Conservation (phyloP, 2,329 filamentous ascomycete genomes). For the Neofusicoccum laricinum region DNA sequence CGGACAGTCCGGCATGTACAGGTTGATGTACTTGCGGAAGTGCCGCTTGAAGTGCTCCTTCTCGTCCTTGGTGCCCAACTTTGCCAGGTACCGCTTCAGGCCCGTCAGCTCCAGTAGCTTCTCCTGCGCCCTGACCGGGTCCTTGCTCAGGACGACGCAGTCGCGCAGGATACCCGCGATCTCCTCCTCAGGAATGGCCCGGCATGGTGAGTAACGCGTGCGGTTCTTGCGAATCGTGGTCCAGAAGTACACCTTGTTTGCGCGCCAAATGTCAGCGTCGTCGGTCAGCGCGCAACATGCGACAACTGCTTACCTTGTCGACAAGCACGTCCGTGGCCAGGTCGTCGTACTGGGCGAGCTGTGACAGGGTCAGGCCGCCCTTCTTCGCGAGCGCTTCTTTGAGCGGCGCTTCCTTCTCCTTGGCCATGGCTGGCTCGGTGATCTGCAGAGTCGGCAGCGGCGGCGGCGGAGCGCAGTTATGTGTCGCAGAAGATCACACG, state of each 20-base stretch:
- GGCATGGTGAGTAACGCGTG: slow-evolving; percentile 77
- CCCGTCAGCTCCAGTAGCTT: slow-evolving; percentile 70
- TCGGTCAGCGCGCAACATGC: slow-evolving; percentile 23
- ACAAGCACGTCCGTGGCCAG: slow-evolving; percentile 92
- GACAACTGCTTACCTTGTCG: slow-evolving; percentile 71
- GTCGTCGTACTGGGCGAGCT: slow-evolving; percentile 92
- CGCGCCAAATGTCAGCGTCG: neutral
- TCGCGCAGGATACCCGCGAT: slow-evolving; percentile 59
- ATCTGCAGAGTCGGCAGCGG: neutral
- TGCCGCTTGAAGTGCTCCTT: slow-evolving; percentile 84
- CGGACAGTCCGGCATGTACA: slow-evolving; percentile 89
- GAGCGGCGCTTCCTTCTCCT: slow-evolving; percentile 37
- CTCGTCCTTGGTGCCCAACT: slow-evolving; percentile 71
- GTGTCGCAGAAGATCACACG: slow-evolving; percentile 1
- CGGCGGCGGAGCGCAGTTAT: neutral
- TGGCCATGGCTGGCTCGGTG: slow-evolving; percentile 8
- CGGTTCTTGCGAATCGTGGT: slow-evolving; percentile 93
- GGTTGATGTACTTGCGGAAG: slow-evolving; percentile 83
- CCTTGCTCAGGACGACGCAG: slow-evolving; percentile 71
- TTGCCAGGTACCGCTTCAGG: slow-evolving; percentile 66
- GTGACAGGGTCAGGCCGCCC: slow-evolving; percentile 76
- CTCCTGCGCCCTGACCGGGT: slow-evolving; percentile 67
- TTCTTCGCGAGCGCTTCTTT: slow-evolving; percentile 54
- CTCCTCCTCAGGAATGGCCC: slow-evolving; percentile 68
- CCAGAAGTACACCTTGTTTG: slow-evolving; percentile 86